Evolutionary conservation across 2,329 filamentous ascomycete genomes (phyloP).

Genomic region (Basipetospora sp.): DNA sequence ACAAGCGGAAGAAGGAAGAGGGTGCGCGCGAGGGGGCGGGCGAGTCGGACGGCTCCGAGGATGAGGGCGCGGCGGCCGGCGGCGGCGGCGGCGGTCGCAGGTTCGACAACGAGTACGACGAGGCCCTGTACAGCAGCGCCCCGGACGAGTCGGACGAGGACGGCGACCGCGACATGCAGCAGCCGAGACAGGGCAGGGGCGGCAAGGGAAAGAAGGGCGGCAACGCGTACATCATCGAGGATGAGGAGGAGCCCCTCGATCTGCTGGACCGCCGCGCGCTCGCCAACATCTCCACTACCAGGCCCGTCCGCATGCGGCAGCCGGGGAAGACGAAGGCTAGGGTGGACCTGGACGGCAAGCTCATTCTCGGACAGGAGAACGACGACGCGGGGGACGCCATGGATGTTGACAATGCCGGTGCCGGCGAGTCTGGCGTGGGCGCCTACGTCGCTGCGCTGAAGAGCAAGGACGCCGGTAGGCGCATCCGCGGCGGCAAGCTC

Average conservation of each 20-base stretch:
- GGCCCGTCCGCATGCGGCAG: slow-evolving; percentile 52
- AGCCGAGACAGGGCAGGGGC: too few relatives aligned
- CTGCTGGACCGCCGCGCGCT: slow-evolving; percentile 78
- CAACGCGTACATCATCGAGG: slow-evolving; percentile 79
- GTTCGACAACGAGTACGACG: slow-evolving; percentile 88
- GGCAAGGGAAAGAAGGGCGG: slow-evolving; percentile 40
- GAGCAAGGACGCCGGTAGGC: slow-evolving; percentile 49
- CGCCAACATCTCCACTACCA: slow-evolving; percentile 84
- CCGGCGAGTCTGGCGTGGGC: slow-evolving; percentile 41
- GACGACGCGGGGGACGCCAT: slow-evolving; percentile 39
- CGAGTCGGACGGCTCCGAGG: slow-evolving; percentile 35
- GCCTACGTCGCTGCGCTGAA: slow-evolving; percentile 58
- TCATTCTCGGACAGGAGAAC: slow-evolving; percentile 52
- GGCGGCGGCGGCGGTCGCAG: slow-evolving; percentile 21
- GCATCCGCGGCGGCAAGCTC: slow-evolving; percentile 51
- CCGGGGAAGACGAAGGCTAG: slow-evolving; percentile 47
- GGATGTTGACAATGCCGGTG: slow-evolving; percentile 50
- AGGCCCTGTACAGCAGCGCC: slow-evolving; percentile 80
- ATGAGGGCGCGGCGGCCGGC: slow-evolving; percentile 30
- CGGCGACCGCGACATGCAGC: slow-evolving; percentile 37
- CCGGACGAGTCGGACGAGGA: slow-evolving; percentile 46
- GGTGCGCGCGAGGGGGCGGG: slow-evolving; percentile 28
- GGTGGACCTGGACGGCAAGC: slow-evolving; percentile 63
- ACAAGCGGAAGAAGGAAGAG: slow-evolving; percentile 74
- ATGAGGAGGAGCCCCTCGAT: slow-evolving; percentile 88